Evolutionary conservation across 1,284 basidiomycete species (phyloP), one percentile per base, ranked within the genome.

Genomic region (Peniophora sp.): DNA sequence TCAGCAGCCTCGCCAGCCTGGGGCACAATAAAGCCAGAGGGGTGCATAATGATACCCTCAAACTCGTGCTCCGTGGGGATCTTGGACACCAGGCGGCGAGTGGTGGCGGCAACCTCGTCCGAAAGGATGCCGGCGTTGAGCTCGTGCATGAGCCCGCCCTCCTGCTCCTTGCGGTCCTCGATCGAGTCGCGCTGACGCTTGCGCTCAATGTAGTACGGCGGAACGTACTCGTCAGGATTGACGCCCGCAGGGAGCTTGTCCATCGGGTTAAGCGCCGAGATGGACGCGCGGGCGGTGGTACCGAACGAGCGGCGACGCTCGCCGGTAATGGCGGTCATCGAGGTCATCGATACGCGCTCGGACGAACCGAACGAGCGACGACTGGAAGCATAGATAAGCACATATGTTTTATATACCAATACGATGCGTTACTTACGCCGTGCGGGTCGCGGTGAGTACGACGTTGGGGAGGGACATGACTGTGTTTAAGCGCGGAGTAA

Each of bases 111-210:
- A 45, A 68, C 57, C 35, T 61, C 66, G n/a, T 66, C 65, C 48
- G 62, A 60, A 27, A 64, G 60, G 55, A 66, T 65, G 25, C 65
- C 63, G 2, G 63, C 65, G 52, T 59, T 63, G 46, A 68, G 64
- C 49, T 66, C 61, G 41, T 62, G 58, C 64, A 70, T 68, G 22
- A 71, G 58, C 9, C 59, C 55, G 35, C 64, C 65, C 50, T 68
- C 64, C 46, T 63, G 58, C 48, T 64, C 63, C 59, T 69, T 67
- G 44, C 65, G 57, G 55, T 66, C 58, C 2, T 61, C 55, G 55
- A 70, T 63, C 2, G 59, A 53, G 39, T 64, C 60, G 49, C 64
- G 63, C 55, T 68, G 63, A 38, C 58, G 60, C 57, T 66, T 65
- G 53, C 65, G 62, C 50, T 67, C 62, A 49, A 68, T 55, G 56